Evolutionary conservation across 2,329 filamentous ascomycete genomes (phyloP), one percentile per base, ranked within the genome.

Genomic region (Fusarium sulawesiense): DNA sequence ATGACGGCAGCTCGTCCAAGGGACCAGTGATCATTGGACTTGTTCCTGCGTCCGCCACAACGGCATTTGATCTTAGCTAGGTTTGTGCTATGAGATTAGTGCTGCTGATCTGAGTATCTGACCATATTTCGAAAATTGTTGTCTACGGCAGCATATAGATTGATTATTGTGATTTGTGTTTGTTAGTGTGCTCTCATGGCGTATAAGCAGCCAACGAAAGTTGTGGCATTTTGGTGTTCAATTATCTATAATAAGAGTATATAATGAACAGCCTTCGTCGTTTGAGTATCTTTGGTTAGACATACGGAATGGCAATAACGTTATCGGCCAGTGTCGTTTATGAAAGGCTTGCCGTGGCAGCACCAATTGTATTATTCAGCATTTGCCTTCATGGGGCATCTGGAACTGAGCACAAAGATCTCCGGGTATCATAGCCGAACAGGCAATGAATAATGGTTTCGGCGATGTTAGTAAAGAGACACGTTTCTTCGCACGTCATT

Each of bases 11-110:
- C 23, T 56, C 27, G 16, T 37, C 25, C 6, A 40, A 34, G 44
- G 6, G 29, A 50, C 10, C 7, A 29, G 46, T 40, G 14, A 29
- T 64, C 23, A 59, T 56, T 70, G 47, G 47, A 16, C 20, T 40
- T 57, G 67, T 64, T 56, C 67, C 67, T 70, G 63, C 58, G 20
- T 57, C 50, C 50, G 44, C 46, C 48, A 53, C 56, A 63, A 50
- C 67, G 54, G n/a, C 13, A 45, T 46, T 53, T 34, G n/a, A 29
- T 21, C 42, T 56, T 13, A 30, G 12, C 37, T 40, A 51, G 6
- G 18, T 47, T 21, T 41, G 27, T 44, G 44, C 41, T 42, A 27
- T 34, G 10, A 10, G 20, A 20, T 47, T 46, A 32, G 50, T 25
- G 27, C 23, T 53, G 41, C 30, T 51, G 42, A 41, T 54, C 30